Evolutionary conservation across 257 asterid species (phyloP).

Genomic region (Solanum corneliomulleri): DNA sequence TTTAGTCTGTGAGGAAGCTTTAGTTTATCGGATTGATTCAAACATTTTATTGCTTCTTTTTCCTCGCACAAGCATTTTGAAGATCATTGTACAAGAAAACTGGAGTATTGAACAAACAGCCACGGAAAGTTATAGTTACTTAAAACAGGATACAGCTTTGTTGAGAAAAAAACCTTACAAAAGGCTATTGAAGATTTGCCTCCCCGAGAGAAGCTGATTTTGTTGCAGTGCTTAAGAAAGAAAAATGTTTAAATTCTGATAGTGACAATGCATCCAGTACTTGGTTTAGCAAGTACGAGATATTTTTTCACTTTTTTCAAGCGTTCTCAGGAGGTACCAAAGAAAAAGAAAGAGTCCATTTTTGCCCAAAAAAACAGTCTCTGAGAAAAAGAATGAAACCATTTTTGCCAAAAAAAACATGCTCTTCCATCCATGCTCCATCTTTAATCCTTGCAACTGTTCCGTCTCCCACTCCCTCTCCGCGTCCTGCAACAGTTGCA

Average conservation of each 20-base stretch:
- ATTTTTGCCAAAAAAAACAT: neutral
- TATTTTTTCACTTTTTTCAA: too few species aligned
- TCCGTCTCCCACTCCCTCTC: neutral
- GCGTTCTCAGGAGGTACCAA: too few species aligned
- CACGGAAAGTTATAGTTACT: neutral
- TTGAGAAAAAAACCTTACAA: neutral
- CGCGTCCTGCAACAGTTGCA: neutral
- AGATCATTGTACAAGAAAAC: neutral
- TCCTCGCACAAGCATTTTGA: neutral
- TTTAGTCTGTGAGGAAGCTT: neutral
- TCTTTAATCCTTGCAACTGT: neutral
- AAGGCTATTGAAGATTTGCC: neutral
- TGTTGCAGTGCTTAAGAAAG: neutral
- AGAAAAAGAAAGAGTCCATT: neutral
- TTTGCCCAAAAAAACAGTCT: neutral
- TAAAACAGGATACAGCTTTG: neutral
- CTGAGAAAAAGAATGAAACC: neutral
- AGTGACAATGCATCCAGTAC: too few species aligned
- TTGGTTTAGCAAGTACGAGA: too few species aligned
- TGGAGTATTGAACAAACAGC: neutral
- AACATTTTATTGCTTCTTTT: neutral
- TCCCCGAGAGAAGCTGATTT: neutral
- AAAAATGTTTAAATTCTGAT: too few species aligned
- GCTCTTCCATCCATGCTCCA: neutral
- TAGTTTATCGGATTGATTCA: neutral